Evolutionary conservation across 371 early-diverging fungal species (phyloP).

Genomic region (Entomophthora muscae): DNA sequence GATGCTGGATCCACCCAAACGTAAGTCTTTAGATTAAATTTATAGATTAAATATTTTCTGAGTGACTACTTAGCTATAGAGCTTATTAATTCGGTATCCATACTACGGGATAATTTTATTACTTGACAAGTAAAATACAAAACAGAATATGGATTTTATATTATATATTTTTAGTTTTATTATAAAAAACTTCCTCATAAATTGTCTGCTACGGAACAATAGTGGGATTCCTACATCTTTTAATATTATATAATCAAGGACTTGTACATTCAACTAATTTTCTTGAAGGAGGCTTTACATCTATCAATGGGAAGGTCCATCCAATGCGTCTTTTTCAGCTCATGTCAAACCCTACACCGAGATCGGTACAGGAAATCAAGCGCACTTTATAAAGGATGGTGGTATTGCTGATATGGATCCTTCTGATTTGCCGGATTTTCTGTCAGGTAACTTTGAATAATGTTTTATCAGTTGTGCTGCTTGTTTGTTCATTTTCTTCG

Average conservation of each 20-base stretch:
- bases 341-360: background rate
- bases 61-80: too few species aligned
- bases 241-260: too few species aligned
- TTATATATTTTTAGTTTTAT: too few species aligned
- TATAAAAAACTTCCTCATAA: too few species aligned
- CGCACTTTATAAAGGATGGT: slow-evolving; percentile 1
- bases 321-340: background rate
- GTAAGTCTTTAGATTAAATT: background rate
- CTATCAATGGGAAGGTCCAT: background rate
- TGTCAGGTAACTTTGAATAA: background rate
- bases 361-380: background rate
- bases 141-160: too few species aligned
- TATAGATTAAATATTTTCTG: too few species aligned
- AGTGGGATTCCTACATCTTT: too few species aligned
- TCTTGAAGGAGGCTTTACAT: slow-evolving; percentile 1
- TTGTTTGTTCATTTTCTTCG: background rate
- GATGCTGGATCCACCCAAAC: slow-evolving; percentile 8
- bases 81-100: too few species aligned
- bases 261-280: too few species aligned
- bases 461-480: background rate
- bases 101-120: too few species aligned
- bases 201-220: too few species aligned
- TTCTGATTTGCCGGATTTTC: background rate
- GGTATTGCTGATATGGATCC: background rate
- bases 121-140: too few species aligned